Evolutionary conservation across 2,329 filamentous ascomycete species (phyloP).

Genomic region (Penicillium palitans): DNA sequence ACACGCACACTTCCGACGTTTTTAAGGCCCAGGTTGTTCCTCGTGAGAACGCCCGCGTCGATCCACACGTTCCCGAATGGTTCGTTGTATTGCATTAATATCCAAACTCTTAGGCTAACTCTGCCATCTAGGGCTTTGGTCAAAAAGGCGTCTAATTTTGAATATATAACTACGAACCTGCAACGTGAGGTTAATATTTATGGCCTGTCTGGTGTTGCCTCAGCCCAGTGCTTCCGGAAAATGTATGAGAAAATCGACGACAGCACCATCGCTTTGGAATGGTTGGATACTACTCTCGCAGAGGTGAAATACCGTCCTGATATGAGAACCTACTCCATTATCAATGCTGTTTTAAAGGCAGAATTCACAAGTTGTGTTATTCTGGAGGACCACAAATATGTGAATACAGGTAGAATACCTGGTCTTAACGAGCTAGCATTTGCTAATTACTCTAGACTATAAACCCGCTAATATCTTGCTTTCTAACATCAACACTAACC

Average conservation of each 20-base stretch:
- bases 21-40: neutral
- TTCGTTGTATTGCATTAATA: neutral
- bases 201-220: neutral
- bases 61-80: neutral
- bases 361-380: neutral
- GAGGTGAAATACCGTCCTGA: neutral
- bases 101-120: neutral
- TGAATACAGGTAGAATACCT: neutral
- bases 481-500: neutral
- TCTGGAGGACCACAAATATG: neutral
- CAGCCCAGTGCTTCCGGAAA: neutral
- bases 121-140: neutral
- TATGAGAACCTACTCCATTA: neutral
- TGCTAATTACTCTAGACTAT: slow-evolving; percentile 1
- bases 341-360: neutral
- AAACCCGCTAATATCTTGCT: neutral
- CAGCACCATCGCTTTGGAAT: neutral
- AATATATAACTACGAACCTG: neutral
- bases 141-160: neutral
- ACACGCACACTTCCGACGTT: neutral
- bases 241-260: neutral
- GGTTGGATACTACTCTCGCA: neutral
- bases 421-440: neutral
- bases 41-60: neutral
- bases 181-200: neutral